phyloP scores from a whole-genome alignment of 1,284 basidiomycete species.

The Ustilago sp. region DNA sequence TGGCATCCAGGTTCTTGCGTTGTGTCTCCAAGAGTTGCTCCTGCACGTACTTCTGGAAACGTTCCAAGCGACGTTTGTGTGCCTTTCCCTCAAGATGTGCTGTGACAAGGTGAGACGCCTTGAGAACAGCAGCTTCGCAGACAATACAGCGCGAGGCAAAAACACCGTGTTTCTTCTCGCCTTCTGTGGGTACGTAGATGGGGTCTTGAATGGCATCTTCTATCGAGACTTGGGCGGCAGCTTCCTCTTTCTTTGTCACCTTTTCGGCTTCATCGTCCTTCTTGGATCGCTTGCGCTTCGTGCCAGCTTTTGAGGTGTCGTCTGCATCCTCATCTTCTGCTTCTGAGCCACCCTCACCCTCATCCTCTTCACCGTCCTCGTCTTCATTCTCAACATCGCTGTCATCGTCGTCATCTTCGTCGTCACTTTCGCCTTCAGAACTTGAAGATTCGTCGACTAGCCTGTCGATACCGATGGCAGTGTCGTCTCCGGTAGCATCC shows the following conservation, averaged over 20 bases:
- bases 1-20: slow-evolving; percentile 32
- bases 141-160: slow-evolving; percentile 43
- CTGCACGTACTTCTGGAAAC: slow-evolving; percentile 35
- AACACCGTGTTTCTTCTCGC: slow-evolving; percentile 46
- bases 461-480: slow-evolving; percentile 47
- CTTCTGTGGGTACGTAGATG: slow-evolving; percentile 46
- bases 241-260: slow-evolving; percentile 4
- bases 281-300: slow-evolving; percentile 33
- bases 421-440: slow-evolving; percentile 35
- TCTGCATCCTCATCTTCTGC: slow-evolving; percentile 5
- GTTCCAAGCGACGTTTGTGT: slow-evolving; percentile 42
- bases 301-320: slow-evolving; percentile 14
- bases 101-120: slow-evolving; percentile 27
- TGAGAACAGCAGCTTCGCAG: slow-evolving; percentile 45
- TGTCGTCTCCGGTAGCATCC: slow-evolving; percentile 37
- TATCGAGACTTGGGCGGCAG: slow-evolving; percentile 38
- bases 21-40: slow-evolving; percentile 26
- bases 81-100: slow-evolving; percentile 39
- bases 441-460: slow-evolving; percentile 48
- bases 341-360: slow-evolving; percentile 7
- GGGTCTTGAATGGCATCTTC: slow-evolving; percentile 39
- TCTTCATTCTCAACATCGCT: slow-evolving; percentile 13
- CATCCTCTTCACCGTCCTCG: slow-evolving; percentile 10
- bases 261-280: slow-evolving; percentile 16
- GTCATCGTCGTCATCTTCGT: slow-evolving; percentile 25